Evolutionary conservation across 352 stramenopile species (phyloP).

Genomic region (Pythium angustatum): DNA sequence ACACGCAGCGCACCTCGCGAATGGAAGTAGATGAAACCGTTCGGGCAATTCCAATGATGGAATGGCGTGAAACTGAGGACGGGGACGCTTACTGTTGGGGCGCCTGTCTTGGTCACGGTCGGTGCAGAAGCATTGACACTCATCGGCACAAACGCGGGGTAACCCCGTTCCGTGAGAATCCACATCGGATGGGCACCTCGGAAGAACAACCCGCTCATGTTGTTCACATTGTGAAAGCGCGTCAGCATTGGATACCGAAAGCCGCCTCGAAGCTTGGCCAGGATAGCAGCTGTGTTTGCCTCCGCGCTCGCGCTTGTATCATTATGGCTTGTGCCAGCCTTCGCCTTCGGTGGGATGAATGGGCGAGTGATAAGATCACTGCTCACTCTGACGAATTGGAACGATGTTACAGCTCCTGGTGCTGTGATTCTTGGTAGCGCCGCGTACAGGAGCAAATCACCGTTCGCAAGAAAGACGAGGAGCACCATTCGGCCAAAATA

Average conservation of each 20-base stretch:
- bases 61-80: constrained; percentile 88
- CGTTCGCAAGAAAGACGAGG: constrained; percentile 83
- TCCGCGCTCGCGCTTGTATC: constrained; percentile 51
- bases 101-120: constrained; percentile 24
- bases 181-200: constrained; percentile 83
- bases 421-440: constrained; percentile 51
- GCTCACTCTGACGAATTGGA: constrained; percentile 66
- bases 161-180: constrained; percentile 70
- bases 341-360: constrained; percentile 63
- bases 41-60: constrained; percentile 87
- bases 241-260: constrained; percentile 89
- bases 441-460: constrained; percentile 80
- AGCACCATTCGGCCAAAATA: constrained; percentile 80
- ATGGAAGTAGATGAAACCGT: constrained; percentile 90
- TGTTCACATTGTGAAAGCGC: constrained; percentile 80
- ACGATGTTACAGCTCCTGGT: constrained; percentile 36
- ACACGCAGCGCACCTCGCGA: constrained; percentile 75
- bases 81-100: constrained; percentile 58
- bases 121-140: constrained; percentile 47
- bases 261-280: constrained; percentile 69
- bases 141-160: constrained; percentile 73
- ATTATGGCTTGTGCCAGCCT: constrained; percentile 43
- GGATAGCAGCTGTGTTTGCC: constrained; percentile 63
- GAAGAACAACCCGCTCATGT: constrained; percentile 85
- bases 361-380: constrained; percentile 80